Evolutionary conservation across 192 early-diverging fungal species (phyloP).

Genomic region (Umbelopsis isabellina): DNA sequence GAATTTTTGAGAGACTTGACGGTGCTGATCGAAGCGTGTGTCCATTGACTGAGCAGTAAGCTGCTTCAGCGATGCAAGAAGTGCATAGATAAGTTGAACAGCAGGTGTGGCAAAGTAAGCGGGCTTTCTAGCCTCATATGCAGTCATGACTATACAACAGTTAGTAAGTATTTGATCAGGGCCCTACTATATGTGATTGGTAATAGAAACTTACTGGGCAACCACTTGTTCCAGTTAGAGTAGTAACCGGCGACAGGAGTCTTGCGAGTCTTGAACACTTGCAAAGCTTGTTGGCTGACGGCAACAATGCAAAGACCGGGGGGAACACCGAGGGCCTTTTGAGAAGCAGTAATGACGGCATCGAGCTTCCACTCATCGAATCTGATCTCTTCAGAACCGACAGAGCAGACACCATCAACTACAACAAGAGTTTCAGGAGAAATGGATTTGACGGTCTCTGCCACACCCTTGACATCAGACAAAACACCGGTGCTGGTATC

Average conservation of each 20-base stretch:
- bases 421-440: slow-evolving; percentile 90
- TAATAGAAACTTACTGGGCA: slow-evolving; percentile 63
- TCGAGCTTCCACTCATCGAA: slow-evolving; percentile 94
- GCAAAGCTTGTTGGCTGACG: slow-evolving; percentile 74
- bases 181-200: neutral
- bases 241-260: slow-evolving; percentile 88
- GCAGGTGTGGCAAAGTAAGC: slow-evolving; percentile 97
- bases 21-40: slow-evolving; percentile 77
- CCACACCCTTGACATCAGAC: slow-evolving; percentile 77
- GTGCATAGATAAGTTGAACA: slow-evolving; percentile 90
- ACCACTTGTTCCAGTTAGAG: slow-evolving; percentile 91
- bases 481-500: slow-evolving; percentile 93
- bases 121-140: slow-evolving; percentile 91
- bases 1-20: slow-evolving; percentile 70
- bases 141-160: slow-evolving; percentile 74
- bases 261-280: slow-evolving; percentile 71
- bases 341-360: slow-evolving; percentile 89
- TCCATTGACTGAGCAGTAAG: slow-evolving; percentile 75
- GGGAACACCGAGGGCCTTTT: slow-evolving; percentile 95
- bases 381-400: slow-evolving; percentile 89
- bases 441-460: slow-evolving; percentile 67
- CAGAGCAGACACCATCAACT: slow-evolving; percentile 95
- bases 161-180: neutral
- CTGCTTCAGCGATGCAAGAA: slow-evolving; percentile 82
- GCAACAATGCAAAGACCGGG: slow-evolving; percentile 92